A percentile compares a stretch with the other conserved stretches of the same genome.
Conservation (phyloP, 306 rosid genomes). For the Vigna unguiculata region DNA sequence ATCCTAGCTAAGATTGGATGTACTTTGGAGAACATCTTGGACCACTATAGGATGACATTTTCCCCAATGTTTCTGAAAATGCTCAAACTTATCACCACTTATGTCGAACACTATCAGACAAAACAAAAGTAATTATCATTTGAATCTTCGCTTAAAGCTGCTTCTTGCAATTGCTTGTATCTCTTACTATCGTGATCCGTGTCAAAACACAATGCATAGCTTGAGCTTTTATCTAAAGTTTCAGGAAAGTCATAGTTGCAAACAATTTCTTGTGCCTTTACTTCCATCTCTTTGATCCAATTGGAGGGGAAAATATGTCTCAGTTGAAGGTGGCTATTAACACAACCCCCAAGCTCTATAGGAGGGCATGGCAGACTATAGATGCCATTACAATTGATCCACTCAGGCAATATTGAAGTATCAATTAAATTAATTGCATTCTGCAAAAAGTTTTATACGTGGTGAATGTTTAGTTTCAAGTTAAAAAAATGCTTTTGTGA, state of each 20-base stretch:
- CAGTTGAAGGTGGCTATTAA: slow-evolving; percentile 72
- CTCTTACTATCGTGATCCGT: slow-evolving; percentile 57
- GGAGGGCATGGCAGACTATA: slow-evolving; percentile 66
- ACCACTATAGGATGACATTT: slow-evolving; percentile 93
- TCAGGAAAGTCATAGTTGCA: slow-evolving; percentile 97
- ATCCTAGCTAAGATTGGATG: slow-evolving; percentile 79
- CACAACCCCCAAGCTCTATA: slow-evolving; percentile 70
- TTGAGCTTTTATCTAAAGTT: slow-evolving; percentile 67
- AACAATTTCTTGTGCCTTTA: slow-evolving; percentile 86
- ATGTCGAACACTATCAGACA: slow-evolving; percentile 69
- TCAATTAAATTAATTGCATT: slow-evolving; percentile 44
- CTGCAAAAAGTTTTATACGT: no score
- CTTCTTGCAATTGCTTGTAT: slow-evolving; percentile 72
- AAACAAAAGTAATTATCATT: slow-evolving; percentile 80
- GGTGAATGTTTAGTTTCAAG: no score
- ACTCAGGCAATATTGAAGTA: slow-evolving; percentile 52
- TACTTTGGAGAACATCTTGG: slow-evolving; percentile 64
- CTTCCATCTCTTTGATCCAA: slow-evolving; percentile 88
- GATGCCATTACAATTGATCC: slow-evolving; percentile 56
- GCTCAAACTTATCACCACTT: slow-evolving; percentile 76
- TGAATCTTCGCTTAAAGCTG: slow-evolving; percentile 74
- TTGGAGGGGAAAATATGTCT: slow-evolving; percentile 66
- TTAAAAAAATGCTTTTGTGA: no score
- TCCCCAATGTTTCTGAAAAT: slow-evolving; percentile 98
- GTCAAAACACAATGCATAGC: slow-evolving; percentile 79